A percentile compares a stretch with the other conserved stretches of the same genome.
These are phyloP conservation scores for Sambucus nigra DNA, from an alignment of 129 eudicot species.

Conservation along the genomic window DNA sequence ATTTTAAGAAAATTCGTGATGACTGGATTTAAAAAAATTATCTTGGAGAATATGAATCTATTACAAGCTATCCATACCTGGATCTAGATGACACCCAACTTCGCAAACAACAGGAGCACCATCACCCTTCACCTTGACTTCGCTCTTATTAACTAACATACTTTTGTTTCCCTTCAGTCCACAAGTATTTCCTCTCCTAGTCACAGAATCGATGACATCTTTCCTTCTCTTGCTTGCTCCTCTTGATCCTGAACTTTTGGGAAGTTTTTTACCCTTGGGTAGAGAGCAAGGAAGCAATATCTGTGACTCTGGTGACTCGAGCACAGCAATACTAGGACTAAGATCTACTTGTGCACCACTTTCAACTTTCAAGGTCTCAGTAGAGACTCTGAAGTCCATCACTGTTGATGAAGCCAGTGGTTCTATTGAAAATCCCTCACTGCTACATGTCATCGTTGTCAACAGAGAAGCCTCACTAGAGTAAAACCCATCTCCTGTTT, in stretches of 20 bases:
- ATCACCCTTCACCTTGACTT: conserved; percentile 25
- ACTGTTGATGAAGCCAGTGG: conserved; percentile 18
- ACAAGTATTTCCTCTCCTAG: conserved; percentile 16
- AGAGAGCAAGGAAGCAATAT: conserved; percentile 14
- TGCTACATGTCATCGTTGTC: conserved; percentile 20
- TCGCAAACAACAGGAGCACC: conserved; percentile 14
- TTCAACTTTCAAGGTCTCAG: conserved; percentile 19
- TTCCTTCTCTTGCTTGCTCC: conserved; percentile 22
- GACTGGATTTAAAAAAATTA: neutral
- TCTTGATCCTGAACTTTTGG: conserved; percentile 30
- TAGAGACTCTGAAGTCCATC: conserved; percentile 17
- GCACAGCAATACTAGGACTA: conserved; percentile 16
- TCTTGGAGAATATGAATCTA: neutral
- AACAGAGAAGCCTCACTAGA: conserved; percentile 14
- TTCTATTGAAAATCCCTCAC: conserved; percentile 18
- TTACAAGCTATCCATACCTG: conserved; percentile 28
- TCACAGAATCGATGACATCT: too few species aligned
- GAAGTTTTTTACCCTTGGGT: conserved; percentile 19
- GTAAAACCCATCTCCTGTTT: conserved; percentile 15
- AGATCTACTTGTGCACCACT: conserved; percentile 26
- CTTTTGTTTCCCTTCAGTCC: conserved; percentile 23
- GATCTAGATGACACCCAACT: conserved; percentile 21
- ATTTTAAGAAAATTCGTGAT: neutral
- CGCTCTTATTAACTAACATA: conserved; percentile 14
- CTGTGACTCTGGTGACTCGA: conserved; percentile 26